Percentiles rank a stretch among this genome's conserved stretches.
Conservation (phyloP, 2,329 filamentous ascomycete genomes). For the Diaporthe sp. region DNA sequence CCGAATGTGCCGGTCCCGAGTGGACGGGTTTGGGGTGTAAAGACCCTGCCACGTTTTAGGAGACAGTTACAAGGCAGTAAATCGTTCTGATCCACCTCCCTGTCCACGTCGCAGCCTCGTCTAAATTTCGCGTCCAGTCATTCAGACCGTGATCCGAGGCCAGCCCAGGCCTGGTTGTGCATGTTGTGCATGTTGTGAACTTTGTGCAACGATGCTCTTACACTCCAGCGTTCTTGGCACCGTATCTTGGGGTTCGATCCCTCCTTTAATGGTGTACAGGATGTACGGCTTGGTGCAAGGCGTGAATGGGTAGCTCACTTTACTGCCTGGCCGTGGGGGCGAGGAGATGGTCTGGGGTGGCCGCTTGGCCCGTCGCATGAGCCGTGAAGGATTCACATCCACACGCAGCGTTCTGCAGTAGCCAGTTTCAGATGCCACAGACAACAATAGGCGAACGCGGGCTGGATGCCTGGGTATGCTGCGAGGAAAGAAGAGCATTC, state of each 20-base stretch:
- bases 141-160: neutral
- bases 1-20: neutral
- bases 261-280: neutral
- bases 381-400: neutral
- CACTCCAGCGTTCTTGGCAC: neutral
- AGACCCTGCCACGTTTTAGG: neutral
- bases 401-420: neutral
- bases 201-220: neutral
- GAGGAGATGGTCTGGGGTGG: neutral
- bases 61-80: neutral
- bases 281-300: neutral
- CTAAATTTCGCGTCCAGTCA: neutral
- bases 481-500: neutral
- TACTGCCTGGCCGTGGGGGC: constrained; percentile 10
- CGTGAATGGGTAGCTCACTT: neutral
- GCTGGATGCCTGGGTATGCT: neutral
- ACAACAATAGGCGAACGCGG: neutral
- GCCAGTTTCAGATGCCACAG: neutral
- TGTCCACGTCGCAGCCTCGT: neutral
- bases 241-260: neutral
- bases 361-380: constrained; percentile 1
- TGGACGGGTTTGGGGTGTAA: neutral
- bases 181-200: neutral
- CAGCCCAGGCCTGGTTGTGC: neutral
- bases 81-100: neutral